These are phyloP conservation scores for Elymus sibiricus DNA, from an alignment of 176 grass and related monocot genomes.

Conservation along the genomic window DNA sequence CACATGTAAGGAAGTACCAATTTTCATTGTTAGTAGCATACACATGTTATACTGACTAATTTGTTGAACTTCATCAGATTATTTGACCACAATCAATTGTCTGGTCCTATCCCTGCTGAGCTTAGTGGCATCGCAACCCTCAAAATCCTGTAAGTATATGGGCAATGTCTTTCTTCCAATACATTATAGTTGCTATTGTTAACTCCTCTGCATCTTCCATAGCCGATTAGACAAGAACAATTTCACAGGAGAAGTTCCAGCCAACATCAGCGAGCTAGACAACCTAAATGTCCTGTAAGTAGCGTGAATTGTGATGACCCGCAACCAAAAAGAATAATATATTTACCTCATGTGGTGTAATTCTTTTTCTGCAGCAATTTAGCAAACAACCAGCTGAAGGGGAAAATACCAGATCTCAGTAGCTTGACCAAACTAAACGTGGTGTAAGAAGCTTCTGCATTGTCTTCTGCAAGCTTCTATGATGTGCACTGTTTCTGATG, in stretches of 20 bases:
- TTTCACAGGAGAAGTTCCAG: slow-evolving; percentile 31
- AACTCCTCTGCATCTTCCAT: slow-evolving; percentile 10
- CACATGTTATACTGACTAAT: neutral
- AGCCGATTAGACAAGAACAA: slow-evolving; percentile 54
- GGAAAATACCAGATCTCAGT: slow-evolving; percentile 55
- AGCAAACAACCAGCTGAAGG: slow-evolving; percentile 60
- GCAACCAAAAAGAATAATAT: neutral
- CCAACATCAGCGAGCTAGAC: slow-evolving; percentile 37
- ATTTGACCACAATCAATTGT: slow-evolving; percentile 51
- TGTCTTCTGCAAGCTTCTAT: slow-evolving; percentile 2
- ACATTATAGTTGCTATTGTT: slow-evolving; percentile 16
- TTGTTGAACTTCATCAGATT: slow-evolving; percentile 33
- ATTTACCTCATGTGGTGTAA: slow-evolving; percentile 15
- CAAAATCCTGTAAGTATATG: slow-evolving; percentile 37
- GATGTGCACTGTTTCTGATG: slow-evolving; percentile 7
- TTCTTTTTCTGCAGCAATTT: slow-evolving; percentile 53
- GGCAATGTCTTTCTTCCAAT: slow-evolving; percentile 15
- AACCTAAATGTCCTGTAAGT: slow-evolving; percentile 52
- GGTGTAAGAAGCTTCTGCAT: slow-evolving; percentile 46
- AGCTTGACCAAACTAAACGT: slow-evolving; percentile 41
- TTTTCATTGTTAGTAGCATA: neutral
- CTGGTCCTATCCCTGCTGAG: slow-evolving; percentile 34
- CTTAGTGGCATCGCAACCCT: slow-evolving; percentile 32
- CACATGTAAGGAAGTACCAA: slow-evolving; percentile 43
- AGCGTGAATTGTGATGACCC: neutral